These are phyloP conservation scores for Bacterosira constricta DNA, from an alignment of 108 stramenopile species.

Conservation along the genomic window DNA sequence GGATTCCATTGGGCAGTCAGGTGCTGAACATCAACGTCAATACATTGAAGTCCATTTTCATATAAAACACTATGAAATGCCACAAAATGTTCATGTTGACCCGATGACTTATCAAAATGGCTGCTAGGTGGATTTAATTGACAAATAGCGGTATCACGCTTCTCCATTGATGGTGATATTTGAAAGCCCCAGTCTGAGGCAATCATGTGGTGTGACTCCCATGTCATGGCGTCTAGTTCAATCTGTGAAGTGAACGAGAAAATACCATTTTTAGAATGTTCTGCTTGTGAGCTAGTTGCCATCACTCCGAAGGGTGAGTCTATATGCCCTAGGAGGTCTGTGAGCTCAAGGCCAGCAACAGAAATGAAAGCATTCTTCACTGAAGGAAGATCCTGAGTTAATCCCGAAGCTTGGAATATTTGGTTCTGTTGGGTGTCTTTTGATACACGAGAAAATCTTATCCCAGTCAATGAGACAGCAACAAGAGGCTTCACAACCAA, in stretches of 20 bases:
- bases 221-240: background rate
- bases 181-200: constrained; percentile 13
- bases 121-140: background rate
- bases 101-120: background rate
- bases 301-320: constrained; percentile 64
- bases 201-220: constrained; percentile 22
- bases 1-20: constrained; percentile 79
- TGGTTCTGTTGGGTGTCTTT: too few relatives aligned
- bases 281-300: constrained; percentile 36
- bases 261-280: background rate
- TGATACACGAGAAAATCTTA: constrained; percentile 12
- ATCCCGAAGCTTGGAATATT: too few relatives aligned
- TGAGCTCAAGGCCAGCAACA: constrained; percentile 42
- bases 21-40: constrained; percentile 13
- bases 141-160: background rate
- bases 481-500: too few relatives aligned
- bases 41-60: constrained; percentile 1
- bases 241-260: background rate
- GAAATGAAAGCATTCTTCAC: constrained; percentile 1
- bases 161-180: constrained; percentile 8
- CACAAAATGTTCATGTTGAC: background rate
- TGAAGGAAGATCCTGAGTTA: background rate
- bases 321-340: constrained; percentile 59
- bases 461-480: background rate
- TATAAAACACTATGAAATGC: background rate